Evolutionary conservation across 2,329 filamentous ascomycete species (phyloP).

Genomic region (Colletotrichum limetticola): DNA sequence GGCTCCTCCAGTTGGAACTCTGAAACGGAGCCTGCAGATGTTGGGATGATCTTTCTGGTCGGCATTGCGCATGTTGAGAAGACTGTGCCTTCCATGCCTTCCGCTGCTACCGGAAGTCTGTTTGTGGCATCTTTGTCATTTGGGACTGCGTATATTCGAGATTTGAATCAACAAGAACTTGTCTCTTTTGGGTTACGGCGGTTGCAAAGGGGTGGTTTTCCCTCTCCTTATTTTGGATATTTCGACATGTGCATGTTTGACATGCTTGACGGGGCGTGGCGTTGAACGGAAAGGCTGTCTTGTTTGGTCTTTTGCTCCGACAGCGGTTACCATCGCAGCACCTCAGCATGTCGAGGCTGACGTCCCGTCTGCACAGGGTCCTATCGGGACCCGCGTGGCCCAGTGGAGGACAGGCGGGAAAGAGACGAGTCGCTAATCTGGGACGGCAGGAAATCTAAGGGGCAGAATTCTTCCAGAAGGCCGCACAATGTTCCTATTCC

Average conservation of each 20-base stretch:
- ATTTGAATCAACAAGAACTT: not conserved
- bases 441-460: slow-evolving; percentile 27
- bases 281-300: slow-evolving; percentile 14
- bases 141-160: not conserved
- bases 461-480: slow-evolving; percentile 32
- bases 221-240: slow-evolving; percentile 11
- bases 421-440: slow-evolving; percentile 32
- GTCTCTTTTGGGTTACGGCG: slow-evolving; percentile 13
- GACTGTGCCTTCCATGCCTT: not conserved
- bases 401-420: slow-evolving; percentile 20
- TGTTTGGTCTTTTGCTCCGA: slow-evolving; percentile 24
- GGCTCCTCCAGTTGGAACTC: slow-evolving; percentile 21
- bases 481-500: slow-evolving; percentile 11
- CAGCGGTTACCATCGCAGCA: slow-evolving; percentile 21
- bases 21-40: slow-evolving; percentile 32
- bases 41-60: slow-evolving; percentile 17
- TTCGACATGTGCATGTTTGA: slow-evolving; percentile 11
- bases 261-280: slow-evolving; percentile 11
- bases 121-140: slow-evolving; percentile 15
- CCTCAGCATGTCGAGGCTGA: slow-evolving; percentile 18
- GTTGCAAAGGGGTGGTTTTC: not conserved
- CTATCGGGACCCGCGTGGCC: slow-evolving; percentile 23
- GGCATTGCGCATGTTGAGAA: not conserved
- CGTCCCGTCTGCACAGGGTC: slow-evolving; percentile 23
- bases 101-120: slow-evolving; percentile 14